Evolutionary conservation across 768 basidiomycete species (phyloP), one percentile per base, ranked within the genome.

Genomic region (Lactarius indigo): DNA sequence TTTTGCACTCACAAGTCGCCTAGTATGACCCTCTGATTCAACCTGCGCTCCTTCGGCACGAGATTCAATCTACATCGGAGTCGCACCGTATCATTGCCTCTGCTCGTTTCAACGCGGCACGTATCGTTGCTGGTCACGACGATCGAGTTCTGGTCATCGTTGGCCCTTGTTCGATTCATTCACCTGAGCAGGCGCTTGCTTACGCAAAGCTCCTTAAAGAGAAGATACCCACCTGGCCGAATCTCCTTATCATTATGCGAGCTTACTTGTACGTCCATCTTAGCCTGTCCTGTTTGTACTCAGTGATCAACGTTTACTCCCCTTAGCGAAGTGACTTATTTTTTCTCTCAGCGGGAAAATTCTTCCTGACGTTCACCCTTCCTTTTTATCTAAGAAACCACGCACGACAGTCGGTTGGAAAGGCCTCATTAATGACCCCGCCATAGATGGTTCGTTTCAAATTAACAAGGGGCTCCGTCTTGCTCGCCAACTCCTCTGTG

Each of bases 351-450:
- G 23, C 8, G 20, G 5, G 30, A 31, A 18, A 58, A 6, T 28
- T 26, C 20, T 58, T 31, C 59, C 20, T 66, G 30, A 63, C 39
- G 2, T 31, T 18, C 41, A 5, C 17, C 28, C 55, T 30, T 30
- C 18, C 42, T 33, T 18, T 65, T 47, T 52, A 20, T 41, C 54
- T 20, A 75, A 96, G 86, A 96, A 98, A 87, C 97, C 95, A 0
- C 85, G 96, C 64, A 98, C 96, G 33, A 98, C 95, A 2, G 95
- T 98, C 57, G 96, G 96, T 72, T 98, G 92, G 92, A 98, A 99
- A 80, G 97, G 96, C 44, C 83, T 92, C 73, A 91, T 91, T 75
- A 94, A 94, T 76, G 96, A 98, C 78, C 96, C 96, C 2, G 91
- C 96, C 74, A 91, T 98, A 74, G 92, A 98, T 74, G 93, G 92